These are phyloP conservation scores for Eutrema salsugineum DNA, from an alignment of 441 rosid species.

Conservation along the genomic window DNA sequence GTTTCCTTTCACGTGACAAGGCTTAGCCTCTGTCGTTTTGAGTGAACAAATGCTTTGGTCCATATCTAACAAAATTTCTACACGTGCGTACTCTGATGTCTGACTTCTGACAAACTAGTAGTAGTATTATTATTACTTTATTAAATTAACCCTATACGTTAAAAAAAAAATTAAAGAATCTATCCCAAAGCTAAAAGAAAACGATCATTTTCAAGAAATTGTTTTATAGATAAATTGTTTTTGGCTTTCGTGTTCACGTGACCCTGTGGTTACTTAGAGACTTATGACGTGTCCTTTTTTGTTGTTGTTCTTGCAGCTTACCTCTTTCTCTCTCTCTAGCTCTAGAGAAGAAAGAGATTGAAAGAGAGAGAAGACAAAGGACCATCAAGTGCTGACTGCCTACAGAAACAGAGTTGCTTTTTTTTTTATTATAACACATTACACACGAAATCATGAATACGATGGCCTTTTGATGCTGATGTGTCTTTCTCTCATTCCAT, in stretches of 20 bases:
- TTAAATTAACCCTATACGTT: neutral
- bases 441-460: slow-evolving; percentile 19
- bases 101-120: slow-evolving; percentile 17
- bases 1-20: slow-evolving; percentile 37
- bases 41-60: slow-evolving; percentile 26
- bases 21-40: slow-evolving; percentile 24
- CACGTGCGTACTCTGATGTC: slow-evolving; percentile 31
- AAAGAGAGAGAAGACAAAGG: slow-evolving; percentile 15
- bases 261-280: slow-evolving; percentile 13
- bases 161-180: slow-evolving; percentile 1
- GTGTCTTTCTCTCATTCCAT: slow-evolving; percentile 12
- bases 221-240: neutral
- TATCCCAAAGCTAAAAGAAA: slow-evolving; percentile 10
- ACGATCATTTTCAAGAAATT: slow-evolving; percentile 7
- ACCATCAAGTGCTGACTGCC: slow-evolving; percentile 30
- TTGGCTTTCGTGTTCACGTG: slow-evolving; percentile 34
- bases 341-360: neutral
- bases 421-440: neutral
- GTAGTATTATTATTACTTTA: neutral
- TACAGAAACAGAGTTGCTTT: slow-evolving; percentile 2
- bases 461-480: slow-evolving; percentile 13
- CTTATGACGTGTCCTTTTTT: slow-evolving; percentile 22
- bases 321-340: neutral
- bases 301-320: neutral
- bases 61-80: slow-evolving; percentile 19